These are phyloP conservation scores for Irpex lacteus DNA, from an alignment of 1,284 basidiomycete species.

Conservation along the genomic window DNA sequence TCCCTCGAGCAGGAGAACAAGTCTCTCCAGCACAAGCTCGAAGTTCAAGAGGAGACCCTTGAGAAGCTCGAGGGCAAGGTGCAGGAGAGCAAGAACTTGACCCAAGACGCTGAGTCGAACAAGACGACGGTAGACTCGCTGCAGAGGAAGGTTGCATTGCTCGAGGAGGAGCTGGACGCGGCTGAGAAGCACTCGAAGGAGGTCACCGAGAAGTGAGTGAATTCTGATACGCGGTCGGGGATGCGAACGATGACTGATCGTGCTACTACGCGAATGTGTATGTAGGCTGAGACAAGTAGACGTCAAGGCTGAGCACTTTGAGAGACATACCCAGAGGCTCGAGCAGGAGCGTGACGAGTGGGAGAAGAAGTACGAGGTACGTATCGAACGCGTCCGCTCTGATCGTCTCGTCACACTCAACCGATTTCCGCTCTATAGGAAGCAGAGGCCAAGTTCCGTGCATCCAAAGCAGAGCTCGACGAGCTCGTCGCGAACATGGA, in stretches of 20 bases:
- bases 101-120: slow-evolving; percentile 73
- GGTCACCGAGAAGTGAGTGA: slow-evolving; percentile 90
- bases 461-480: slow-evolving; percentile 84
- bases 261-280: slow-evolving; percentile 2
- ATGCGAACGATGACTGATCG: slow-evolving; percentile 11
- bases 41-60: slow-evolving; percentile 68
- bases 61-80: slow-evolving; percentile 80
- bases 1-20: slow-evolving; percentile 87
- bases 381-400: slow-evolving; percentile 23
- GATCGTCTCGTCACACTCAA: background rate
- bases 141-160: slow-evolving; percentile 82
- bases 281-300: slow-evolving; percentile 92
- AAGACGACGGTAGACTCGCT: slow-evolving; percentile 79
- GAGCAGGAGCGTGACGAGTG: slow-evolving; percentile 92
- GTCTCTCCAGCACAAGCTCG: slow-evolving; percentile 80
- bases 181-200: slow-evolving; percentile 98
- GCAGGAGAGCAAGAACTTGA: slow-evolving; percentile 64
- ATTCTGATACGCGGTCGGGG: slow-evolving; percentile 2
- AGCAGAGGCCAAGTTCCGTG: slow-evolving; percentile 68
- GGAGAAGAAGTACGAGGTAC: slow-evolving; percentile 95
- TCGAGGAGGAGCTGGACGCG: slow-evolving; percentile 95
- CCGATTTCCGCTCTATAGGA: slow-evolving; percentile 49
- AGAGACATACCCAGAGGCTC: slow-evolving; percentile 83
- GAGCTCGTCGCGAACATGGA: slow-evolving; percentile 85
- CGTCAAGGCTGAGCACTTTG: slow-evolving; percentile 99